Base-by-base conservation (phyloP, 192 early-diverging fungal species). In the Coemansia erecta region DNA sequence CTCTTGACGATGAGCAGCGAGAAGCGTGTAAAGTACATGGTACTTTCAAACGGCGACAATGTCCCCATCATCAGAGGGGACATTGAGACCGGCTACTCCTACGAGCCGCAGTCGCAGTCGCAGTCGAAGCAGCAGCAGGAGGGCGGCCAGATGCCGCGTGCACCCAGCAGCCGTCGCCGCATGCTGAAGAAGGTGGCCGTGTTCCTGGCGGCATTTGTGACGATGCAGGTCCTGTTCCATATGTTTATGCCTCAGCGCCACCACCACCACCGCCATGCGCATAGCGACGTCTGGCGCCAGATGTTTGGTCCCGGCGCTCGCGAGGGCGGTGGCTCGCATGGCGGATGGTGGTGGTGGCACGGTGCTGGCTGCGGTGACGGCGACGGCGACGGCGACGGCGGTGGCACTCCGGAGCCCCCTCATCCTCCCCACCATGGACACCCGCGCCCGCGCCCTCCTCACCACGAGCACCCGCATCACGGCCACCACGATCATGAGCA, bases 1-100 rank as follows among this genome's bases (percentile, higher is more conserved):
- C 19, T 42, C 39, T 50, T 53, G 12, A 56, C 50, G 22, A 76
- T 76, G 73, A 70, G 63, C 60, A 56, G 61, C 64, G 73, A 77
- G 60, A 77, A 77, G 46, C 63, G 61, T 42, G 39, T 54, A 28
- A 66, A 58, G 45, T 61, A 54, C 59, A 58, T 47, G 47, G 58
- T 67, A 15, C 45, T 59, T 45, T 56, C 66, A 39, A 63, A 69
- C 41, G 63, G 72, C 49, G 33, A 33, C 43, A 58, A 33, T 33
- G 49, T 61, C 42, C 53, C 59, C 9, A 54, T 41, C 46, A 17
- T 64, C 65, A 13, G 18, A 35, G 58, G 53, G 12, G 73, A 69
- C 66, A 64, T 75, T 19, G 73, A 77, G 48, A 56, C 67, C 24
- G 66, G 72, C 39, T 31, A 26, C 22, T 56, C 55, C 33, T 40